Evolutionary conservation across 768 basidiomycete genomes (phyloP), one percentile per base, ranked within the genome.

Genomic region (Hypholoma fasciculare): DNA sequence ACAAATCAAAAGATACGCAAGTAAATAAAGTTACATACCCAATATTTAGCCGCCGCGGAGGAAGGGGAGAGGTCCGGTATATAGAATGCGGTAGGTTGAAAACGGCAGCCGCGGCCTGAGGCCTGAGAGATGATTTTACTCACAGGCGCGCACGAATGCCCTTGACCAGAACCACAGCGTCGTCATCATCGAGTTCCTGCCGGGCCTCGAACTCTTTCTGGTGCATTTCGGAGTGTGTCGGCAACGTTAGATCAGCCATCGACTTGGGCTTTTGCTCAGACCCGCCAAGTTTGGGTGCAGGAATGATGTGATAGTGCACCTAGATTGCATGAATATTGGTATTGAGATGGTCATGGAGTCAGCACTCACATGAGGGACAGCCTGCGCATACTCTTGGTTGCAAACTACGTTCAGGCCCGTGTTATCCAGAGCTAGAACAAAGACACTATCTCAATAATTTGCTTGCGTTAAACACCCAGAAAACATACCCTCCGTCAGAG

Each of bases 371-470:
- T 91, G 89, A n/a, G 84, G 85, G 7, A 91, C 87, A 4, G 86
- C 87, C 66, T 91, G 89, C 0, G 89, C 89, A 63, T 91, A 91
- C 69, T 90, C 89, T 66, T 91, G 89, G 66, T 90, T 90, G 64
- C 88, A 89, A 4, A 90, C 89, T 6, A 91, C 82, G 66, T 90
- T 91, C 48, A 91, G 74, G 7, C 77, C 87, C 14, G 86, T 87
- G 62, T 89, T 86, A 11, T 82, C 76, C 23, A 89, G 62, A 1
- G 83, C 88, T 89, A 36, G 4, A 48, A 34, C n/a, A 50, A 44
- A 16, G 37, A 16, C 27, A 44, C 48, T 12, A 50, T 9, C 12
- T 43, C 27, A 20, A 30, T 8, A 50, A 23, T 34, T 9, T 43
- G 23, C 12, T 50, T 42, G 17, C 19, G 23, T 7, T 3, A 42